Evolutionary conservation across 495 filamentous ascomycete genomes (phyloP), one percentile per base, ranked within the genome.

Genomic region (Stereocaulon alpinum): DNA sequence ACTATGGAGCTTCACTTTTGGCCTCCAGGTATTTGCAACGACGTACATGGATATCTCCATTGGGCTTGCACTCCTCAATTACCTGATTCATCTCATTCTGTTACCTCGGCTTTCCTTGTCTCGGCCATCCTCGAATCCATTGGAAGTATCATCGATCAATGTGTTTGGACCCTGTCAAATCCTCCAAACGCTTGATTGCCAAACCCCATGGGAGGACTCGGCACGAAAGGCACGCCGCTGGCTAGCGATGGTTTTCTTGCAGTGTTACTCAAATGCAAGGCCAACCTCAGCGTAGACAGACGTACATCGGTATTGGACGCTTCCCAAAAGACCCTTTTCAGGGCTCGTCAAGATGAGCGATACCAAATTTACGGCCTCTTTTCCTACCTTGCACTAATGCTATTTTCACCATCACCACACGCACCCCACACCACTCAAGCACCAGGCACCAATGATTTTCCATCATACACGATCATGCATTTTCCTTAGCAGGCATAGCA

Each of bases 211-310:
- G 53, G 30, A 49, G 29, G 15, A 53, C 22, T 42, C 24, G 55
- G 60, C 47, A 60, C 59, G 63, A 65, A 65, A 50, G 63, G 63
- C 63, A 61, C 61, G 63, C 63, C 60, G 56, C 56, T 65, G 63
- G 57, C 61, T 58, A 54, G 54, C 57, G 14, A 58, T 55, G 50
- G 41, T 20, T 47, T 40, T 17, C 41, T 51, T 49, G 44, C 51
- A 58, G 24, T 20, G 40, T 50, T 58, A 37, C 44, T 59, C 22
- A 53, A 29, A n/a, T 30, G 42, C 51, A 61, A 52, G 53, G 34
- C 54, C 40, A 37, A 37, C 32, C 40, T 52, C 22, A 34, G 43
- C 54, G 50, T 53, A 34, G 62, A 61, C 62, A 61, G 57, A 64
- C 17, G 7, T 37, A 37, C 29, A 34, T 29, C 61, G 30, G 42